phyloP scores from a whole-genome alignment of 768 basidiomycete genomes.

The Tephrocybe sp. region DNA sequence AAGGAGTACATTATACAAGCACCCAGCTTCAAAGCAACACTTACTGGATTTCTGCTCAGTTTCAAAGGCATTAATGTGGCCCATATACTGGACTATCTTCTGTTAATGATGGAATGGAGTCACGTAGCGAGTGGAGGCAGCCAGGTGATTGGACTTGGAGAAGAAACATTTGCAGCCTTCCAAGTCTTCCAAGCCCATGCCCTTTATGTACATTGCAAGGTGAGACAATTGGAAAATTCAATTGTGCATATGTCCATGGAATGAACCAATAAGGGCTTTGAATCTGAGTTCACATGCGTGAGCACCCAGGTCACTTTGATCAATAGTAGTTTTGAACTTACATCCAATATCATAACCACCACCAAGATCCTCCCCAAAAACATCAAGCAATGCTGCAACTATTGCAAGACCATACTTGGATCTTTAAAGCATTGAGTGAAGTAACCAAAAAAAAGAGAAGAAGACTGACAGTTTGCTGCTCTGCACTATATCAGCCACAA shows the following conservation, averaged over 20 bases:
- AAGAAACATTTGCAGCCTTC: constrained; percentile 28
- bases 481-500: constrained; percentile 25
- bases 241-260: constrained; percentile 25
- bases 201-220: constrained; percentile 23
- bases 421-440: not conserved
- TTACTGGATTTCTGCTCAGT: constrained; percentile 11
- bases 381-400: constrained; percentile 15
- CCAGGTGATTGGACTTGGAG: constrained; percentile 26
- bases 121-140: constrained; percentile 15
- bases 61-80: constrained; percentile 7
- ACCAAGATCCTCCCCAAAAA: constrained; percentile 13
- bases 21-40: not conserved
- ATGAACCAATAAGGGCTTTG: constrained; percentile 15
- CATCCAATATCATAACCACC: constrained; percentile 24
- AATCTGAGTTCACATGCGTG: constrained; percentile 8
- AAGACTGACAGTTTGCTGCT: constrained; percentile 28
- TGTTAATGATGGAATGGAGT: not conserved
- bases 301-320: constrained; percentile 15
- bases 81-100: not conserved
- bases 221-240: constrained; percentile 20
- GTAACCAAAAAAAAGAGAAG: not conserved
- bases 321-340: constrained; percentile 21
- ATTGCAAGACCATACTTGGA: constrained; percentile 24
- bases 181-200: constrained; percentile 29
- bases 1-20: not conserved